phyloP scores from a whole-genome alignment of 1,284 basidiomycete genomes.

The Ustilago tritici region DNA sequence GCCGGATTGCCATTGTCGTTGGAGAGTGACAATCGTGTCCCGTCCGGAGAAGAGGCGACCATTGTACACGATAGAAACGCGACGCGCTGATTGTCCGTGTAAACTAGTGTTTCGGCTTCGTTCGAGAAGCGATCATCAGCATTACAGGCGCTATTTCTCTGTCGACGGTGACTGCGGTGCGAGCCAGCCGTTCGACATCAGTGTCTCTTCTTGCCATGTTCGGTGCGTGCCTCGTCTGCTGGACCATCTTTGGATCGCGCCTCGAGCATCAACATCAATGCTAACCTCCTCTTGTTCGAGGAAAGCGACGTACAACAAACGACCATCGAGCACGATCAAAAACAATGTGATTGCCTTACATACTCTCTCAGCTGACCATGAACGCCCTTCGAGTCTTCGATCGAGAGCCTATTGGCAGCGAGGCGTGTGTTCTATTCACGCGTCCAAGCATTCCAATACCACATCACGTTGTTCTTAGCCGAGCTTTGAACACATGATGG shows the following conservation, averaged over 20 bases:
- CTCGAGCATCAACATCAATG: too few species aligned
- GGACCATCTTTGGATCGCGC: not conserved
- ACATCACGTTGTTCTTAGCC: not conserved
- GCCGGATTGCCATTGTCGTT: not conserved
- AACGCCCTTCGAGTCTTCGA: not conserved
- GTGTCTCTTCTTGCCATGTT: slow-evolving; percentile 8
- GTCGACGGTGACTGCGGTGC: not conserved
- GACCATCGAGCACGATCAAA: too few species aligned
- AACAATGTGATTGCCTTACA: not conserved
- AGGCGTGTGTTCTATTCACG: slow-evolving; percentile 2
- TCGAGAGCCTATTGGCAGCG: not conserved
- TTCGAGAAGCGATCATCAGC: too few species aligned
- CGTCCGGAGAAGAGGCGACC: not conserved
- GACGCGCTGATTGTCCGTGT: not conserved
- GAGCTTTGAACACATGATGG: slow-evolving; percentile 1
- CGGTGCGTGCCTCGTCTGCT: not conserved
- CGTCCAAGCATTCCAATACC: not conserved
- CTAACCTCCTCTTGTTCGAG: not conserved
- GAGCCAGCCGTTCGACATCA: slow-evolving; percentile 4
- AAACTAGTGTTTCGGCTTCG: not conserved
- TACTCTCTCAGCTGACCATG: not conserved
- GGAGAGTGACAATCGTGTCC: not conserved
- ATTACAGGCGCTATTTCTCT: too few species aligned
- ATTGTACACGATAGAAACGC: slow-evolving; percentile 1
- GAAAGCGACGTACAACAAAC: slow-evolving; percentile 9